These are phyloP conservation scores for Globisporangium middletonii DNA, from an alignment of 352 stramenopile species.

Conservation along the genomic window DNA sequence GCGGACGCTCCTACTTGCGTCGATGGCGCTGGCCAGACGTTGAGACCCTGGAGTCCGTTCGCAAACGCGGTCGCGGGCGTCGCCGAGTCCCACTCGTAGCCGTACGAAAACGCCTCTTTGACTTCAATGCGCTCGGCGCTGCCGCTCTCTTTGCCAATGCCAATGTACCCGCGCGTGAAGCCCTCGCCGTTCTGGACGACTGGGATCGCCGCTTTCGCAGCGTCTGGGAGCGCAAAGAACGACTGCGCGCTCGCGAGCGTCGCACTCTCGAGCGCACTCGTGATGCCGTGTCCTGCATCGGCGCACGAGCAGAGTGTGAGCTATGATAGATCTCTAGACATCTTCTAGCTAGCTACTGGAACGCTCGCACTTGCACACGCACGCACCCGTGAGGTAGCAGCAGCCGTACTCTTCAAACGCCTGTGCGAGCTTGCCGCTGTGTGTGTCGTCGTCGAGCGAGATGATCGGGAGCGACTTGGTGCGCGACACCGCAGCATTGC, in stretches of 20 bases:
- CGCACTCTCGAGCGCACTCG: slow-evolving; percentile 30
- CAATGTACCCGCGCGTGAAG: slow-evolving; percentile 78
- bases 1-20: not conserved
- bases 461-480: slow-evolving; percentile 35
- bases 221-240: slow-evolving; percentile 51
- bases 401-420: slow-evolving; percentile 68
- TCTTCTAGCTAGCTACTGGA: no score
- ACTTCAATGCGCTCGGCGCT: slow-evolving; percentile 74
- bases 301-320: not conserved
- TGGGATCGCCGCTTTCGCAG: slow-evolving; percentile 48
- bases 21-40: slow-evolving; percentile 48
- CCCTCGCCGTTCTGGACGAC: slow-evolving; percentile 57
- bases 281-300: slow-evolving; percentile 44
- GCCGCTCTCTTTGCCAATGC: slow-evolving; percentile 71
- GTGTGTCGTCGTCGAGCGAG: slow-evolving; percentile 48
- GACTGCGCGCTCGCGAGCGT: slow-evolving; percentile 49
- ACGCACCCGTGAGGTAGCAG: slow-evolving; percentile 54
- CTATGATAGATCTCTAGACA: not conserved
- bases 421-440: slow-evolving; percentile 34
- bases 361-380: no score
- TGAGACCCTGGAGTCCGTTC: slow-evolving; percentile 63
- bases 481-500: slow-evolving; percentile 8
- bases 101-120: slow-evolving; percentile 81
- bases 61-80: slow-evolving; percentile 16
- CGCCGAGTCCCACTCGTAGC: slow-evolving; percentile 53